phyloP scores from a whole-genome alignment of 228 moss, liverwort and hornwort species.

The Sphagnum fallax region DNA sequence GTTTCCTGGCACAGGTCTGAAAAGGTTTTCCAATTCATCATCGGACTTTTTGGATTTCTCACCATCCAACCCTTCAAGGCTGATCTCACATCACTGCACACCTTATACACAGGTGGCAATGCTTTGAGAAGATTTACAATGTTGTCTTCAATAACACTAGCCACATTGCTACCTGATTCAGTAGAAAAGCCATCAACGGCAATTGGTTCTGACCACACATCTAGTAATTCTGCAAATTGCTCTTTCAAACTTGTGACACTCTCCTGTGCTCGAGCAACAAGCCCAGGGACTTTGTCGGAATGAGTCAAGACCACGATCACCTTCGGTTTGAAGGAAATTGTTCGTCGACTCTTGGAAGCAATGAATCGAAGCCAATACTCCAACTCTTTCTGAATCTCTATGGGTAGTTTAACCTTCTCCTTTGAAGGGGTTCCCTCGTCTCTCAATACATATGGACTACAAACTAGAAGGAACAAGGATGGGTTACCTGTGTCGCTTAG shows the following conservation, averaged over 20 bases:
- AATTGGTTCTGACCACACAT: not conserved
- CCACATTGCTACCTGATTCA: not conserved
- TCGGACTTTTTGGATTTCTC: not conserved
- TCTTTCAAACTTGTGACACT: not conserved
- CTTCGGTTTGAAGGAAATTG: not conserved
- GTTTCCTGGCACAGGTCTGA: not conserved
- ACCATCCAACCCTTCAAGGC: not conserved
- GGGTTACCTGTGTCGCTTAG: not conserved
- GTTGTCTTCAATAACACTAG: not conserved
- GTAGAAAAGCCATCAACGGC: not conserved
- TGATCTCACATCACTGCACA: not conserved
- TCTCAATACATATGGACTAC: not conserved
- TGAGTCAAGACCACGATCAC: not conserved
- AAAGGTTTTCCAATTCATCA: not conserved
- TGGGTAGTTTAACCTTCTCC: not conserved
- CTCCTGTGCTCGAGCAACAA: not conserved
- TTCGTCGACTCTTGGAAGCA: not conserved
- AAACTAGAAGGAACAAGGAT: not conserved
- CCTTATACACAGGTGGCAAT: not conserved
- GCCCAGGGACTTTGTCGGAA: not conserved
- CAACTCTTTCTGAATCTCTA: not conserved
- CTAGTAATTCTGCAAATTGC: not conserved
- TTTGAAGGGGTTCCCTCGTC: not conserved
- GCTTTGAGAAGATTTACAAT: not conserved
- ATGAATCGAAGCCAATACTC: slow-evolving; percentile 2